phyloP scores from a whole-genome alignment of 2,329 filamentous ascomycete genomes.

The Didymellaceae sp. region DNA sequence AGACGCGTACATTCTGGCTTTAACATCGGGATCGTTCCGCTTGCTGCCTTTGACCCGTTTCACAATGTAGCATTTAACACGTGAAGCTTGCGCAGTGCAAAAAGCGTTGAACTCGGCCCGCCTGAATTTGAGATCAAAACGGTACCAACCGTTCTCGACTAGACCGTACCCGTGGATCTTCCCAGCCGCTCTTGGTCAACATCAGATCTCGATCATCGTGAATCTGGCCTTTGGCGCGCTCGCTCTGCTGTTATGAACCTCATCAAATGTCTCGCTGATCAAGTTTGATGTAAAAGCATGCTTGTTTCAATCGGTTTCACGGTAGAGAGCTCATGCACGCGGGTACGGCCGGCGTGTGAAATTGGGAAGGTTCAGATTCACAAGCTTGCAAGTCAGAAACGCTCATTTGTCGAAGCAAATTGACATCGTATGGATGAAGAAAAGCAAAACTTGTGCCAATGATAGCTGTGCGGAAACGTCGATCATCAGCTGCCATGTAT shows the following conservation, averaged over 20 bases:
- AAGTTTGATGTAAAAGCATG: neutral
- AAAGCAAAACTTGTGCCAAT: too few relatives aligned
- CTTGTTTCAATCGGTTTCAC: neutral
- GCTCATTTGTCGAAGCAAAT: too few relatives aligned
- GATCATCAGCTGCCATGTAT: too few relatives aligned
- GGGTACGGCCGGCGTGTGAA: neutral
- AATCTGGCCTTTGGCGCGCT: neutral
- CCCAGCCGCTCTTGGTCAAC: neutral
- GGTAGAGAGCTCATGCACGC: neutral
- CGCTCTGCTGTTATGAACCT: neutral
- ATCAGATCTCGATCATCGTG: neutral
- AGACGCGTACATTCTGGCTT: slow-evolving; percentile 1
- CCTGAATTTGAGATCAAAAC: neutral
- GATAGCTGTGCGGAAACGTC: too few relatives aligned
- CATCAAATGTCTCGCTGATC: too few relatives aligned
- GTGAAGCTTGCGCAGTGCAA: too few relatives aligned
- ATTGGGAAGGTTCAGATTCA: too few relatives aligned
- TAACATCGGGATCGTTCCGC: neutral
- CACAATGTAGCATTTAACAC: too few relatives aligned
- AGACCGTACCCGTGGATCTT: neutral
- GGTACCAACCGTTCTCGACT: slow-evolving; percentile 1
- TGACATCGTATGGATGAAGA: too few relatives aligned
- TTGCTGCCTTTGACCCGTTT: too few relatives aligned
- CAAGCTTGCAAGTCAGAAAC: too few relatives aligned
- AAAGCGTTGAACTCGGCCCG: slow-evolving; percentile 12